phyloP scores from a whole-genome alignment of 139 green algal species.

The Coelastrella sp. region DNA sequence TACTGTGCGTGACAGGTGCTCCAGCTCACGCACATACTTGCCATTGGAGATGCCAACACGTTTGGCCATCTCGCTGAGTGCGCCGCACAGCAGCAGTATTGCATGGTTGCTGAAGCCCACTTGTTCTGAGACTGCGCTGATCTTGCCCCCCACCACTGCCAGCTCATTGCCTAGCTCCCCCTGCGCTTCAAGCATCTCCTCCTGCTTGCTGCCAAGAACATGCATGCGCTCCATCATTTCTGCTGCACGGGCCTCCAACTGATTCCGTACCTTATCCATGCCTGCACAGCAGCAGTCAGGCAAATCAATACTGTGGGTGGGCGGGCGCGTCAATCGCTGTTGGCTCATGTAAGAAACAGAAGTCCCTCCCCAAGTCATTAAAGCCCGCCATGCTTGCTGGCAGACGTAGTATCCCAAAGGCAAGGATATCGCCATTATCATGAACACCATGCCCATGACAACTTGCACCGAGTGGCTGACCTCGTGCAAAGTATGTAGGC shows the following conservation, averaged over 20 bases:
- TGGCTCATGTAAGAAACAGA: too few relatives aligned
- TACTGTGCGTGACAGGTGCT: constrained; percentile 28
- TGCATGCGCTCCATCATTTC: constrained; percentile 38
- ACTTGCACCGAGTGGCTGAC: too few relatives aligned
- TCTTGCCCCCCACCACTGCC: constrained; percentile 11
- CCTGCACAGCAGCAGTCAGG: constrained; percentile 1
- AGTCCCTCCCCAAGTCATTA: too few relatives aligned
- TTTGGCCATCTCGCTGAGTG: constrained; percentile 48
- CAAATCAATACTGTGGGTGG: too few relatives aligned
- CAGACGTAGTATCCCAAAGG: too few relatives aligned
- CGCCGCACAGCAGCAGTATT: constrained; percentile 47
- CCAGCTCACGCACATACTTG: constrained; percentile 38
- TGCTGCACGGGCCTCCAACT: constrained; percentile 26
- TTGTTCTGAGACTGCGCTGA: constrained; percentile 37
- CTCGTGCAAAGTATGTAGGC: too few relatives aligned
- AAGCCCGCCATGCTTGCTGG: too few relatives aligned
- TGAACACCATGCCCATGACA: too few relatives aligned
- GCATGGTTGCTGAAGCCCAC: constrained; percentile 51
- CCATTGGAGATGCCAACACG: constrained; percentile 48
- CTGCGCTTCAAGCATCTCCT: constrained; percentile 50
- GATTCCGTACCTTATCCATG: constrained; percentile 10
- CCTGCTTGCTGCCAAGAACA: constrained; percentile 33
- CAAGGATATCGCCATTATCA: too few relatives aligned
- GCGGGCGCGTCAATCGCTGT: too few relatives aligned
- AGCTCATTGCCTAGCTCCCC: constrained; percentile 37